A percentile compares a stretch with the other conserved stretches of the same genome.
Conservation (phyloP, 306 rosid genomes). For the Vachellia collinsii region DNA sequence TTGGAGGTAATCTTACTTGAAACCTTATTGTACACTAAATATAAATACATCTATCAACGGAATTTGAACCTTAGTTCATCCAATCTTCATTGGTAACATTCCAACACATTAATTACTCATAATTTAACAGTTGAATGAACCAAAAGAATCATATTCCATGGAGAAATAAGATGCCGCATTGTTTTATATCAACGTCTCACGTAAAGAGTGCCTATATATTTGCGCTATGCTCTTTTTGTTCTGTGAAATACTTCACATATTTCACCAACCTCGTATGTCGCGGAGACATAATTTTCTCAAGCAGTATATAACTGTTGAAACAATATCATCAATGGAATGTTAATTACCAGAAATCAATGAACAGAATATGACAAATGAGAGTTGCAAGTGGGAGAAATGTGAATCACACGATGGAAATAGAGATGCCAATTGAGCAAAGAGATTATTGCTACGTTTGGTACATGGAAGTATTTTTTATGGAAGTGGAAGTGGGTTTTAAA, state of each 20-base stretch:
- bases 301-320: neutral
- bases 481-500: too few species aligned
- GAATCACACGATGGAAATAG: constrained; percentile 33
- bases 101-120: neutral
- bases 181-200: neutral
- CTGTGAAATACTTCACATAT: neutral
- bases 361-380: neutral
- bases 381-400: neutral
- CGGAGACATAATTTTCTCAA: neutral
- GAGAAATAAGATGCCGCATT: neutral
- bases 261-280: neutral
- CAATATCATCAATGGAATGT: neutral
- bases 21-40: too few species aligned
- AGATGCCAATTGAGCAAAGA: constrained; percentile 9
- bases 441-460: neutral
- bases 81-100: too few species aligned
- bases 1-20: too few species aligned
- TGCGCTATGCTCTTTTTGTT: neutral
- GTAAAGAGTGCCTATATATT: neutral
- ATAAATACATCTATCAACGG: too few species aligned
- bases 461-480: too few species aligned
- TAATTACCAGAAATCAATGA: neutral
- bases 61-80: too few species aligned
- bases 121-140: neutral
- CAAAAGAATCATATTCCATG: neutral